Percentiles rank a stretch among this genome's conserved stretches.
These are phyloP conservation scores for Diaporthe vaccinii DNA, from an alignment of 2,329 filamentous ascomycete genomes.

Conservation along the genomic window DNA sequence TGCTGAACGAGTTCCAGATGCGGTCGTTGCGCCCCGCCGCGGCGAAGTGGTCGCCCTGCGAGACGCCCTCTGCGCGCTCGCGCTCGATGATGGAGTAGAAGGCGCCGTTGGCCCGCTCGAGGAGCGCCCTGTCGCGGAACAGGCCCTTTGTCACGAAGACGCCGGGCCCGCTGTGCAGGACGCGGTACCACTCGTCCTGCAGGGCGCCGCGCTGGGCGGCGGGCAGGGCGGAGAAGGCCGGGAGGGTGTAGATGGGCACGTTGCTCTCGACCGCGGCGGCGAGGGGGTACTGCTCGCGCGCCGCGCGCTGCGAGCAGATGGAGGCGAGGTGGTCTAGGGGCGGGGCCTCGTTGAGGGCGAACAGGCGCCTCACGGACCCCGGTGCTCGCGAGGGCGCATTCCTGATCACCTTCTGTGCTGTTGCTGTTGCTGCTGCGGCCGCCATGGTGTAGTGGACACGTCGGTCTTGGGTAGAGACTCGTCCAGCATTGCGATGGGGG, in stretches of 20 bases:
- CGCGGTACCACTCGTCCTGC: conserved; percentile 72
- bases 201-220: conserved; percentile 53
- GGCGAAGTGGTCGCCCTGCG: conserved; percentile 73
- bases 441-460: conserved; percentile 24
- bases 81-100: conserved; percentile 63
- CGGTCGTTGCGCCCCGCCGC: conserved; percentile 67
- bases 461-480: background rate
- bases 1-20: conserved; percentile 77
- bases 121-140: conserved; percentile 56
- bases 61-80: conserved; percentile 52
- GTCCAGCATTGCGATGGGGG: background rate
- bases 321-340: conserved; percentile 59
- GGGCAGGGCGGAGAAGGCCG: conserved; percentile 48
- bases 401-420: conserved; percentile 12
- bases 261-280: conserved; percentile 60
- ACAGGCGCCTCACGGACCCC: conserved; percentile 42
- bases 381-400: background rate
- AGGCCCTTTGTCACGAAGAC: conserved; percentile 70
- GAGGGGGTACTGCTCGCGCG: conserved; percentile 60
- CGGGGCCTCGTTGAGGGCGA: conserved; percentile 48
- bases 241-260: conserved; percentile 68
- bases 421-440: conserved; percentile 3
- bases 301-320: conserved; percentile 57
- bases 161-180: conserved; percentile 69
- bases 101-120: conserved; percentile 61